phyloP scores from a whole-genome alignment of 148 eudicot species.

The Heliosperma pusillum region DNA sequence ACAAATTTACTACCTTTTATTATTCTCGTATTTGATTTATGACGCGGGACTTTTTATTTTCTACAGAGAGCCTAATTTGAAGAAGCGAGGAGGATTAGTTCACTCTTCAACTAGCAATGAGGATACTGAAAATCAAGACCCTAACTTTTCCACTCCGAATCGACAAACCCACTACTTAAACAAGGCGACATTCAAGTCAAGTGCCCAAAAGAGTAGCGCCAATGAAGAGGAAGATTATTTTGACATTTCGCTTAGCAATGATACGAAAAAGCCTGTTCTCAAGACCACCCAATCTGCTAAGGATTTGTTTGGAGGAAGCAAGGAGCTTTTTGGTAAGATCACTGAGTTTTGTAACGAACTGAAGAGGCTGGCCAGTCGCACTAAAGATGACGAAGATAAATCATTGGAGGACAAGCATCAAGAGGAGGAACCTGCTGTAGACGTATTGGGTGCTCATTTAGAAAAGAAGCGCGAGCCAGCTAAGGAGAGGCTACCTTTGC shows the following conservation, averaged over 20 bases:
- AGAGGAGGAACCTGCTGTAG: not conserved
- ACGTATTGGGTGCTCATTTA: constrained; percentile 13
- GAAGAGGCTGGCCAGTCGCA: constrained; percentile 50
- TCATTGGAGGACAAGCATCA: not conserved
- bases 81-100: constrained; percentile 55
- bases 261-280: constrained; percentile 29
- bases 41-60: not conserved
- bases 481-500: constrained; percentile 61
- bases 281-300: constrained; percentile 60
- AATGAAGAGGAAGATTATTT: constrained; percentile 20
- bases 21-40: not conserved
- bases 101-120: constrained; percentile 33
- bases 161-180: constrained; percentile 32
- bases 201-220: constrained; percentile 27
- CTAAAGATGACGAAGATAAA: constrained; percentile 38
- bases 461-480: constrained; percentile 10
- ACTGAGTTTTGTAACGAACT: constrained; percentile 71
- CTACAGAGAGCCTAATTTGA: constrained; percentile 57
- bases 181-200: constrained; percentile 55
- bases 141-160: constrained; percentile 46
- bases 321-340: constrained; percentile 56
- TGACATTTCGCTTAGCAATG: constrained; percentile 30
- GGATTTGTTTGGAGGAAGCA: constrained; percentile 66
- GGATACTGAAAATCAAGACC: constrained; percentile 71
- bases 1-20: not conserved